These are phyloP conservation scores for Echeveria elegans DNA, from an alignment of 164 flowering plant genomes.

Conservation along the genomic window DNA sequence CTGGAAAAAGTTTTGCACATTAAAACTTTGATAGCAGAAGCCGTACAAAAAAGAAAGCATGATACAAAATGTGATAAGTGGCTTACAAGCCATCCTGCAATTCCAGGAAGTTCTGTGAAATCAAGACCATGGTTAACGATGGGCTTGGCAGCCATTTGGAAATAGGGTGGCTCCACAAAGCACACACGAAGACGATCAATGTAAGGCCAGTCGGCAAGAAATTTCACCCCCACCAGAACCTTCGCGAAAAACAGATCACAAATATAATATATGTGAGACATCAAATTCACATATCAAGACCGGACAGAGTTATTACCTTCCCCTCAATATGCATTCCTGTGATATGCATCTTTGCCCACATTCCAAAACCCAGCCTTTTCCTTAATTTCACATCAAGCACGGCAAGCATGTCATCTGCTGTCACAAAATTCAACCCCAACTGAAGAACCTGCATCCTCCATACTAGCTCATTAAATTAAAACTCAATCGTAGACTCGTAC, in stretches of 20 bases:
- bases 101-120: conserved; percentile 55
- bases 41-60: neutral
- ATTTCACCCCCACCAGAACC: conserved; percentile 92
- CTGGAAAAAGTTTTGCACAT: conserved; percentile 23
- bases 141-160: conserved; percentile 98
- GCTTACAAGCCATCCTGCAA: conserved; percentile 95
- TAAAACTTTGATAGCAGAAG: neutral
- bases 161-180: conserved; percentile 22
- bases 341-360: conserved; percentile 20
- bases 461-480: neutral
- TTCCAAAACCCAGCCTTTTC: conserved; percentile 14
- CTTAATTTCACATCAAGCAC: conserved; percentile 75
- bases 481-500: no score
- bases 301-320: conserved; percentile 37
- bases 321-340: conserved; percentile 97
- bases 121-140: conserved; percentile 33
- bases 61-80: neutral
- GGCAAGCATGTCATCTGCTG: conserved; percentile 24
- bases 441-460: conserved; percentile 62
- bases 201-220: conserved; percentile 73
- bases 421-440: conserved; percentile 82
- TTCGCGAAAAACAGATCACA: conserved; percentile 10
- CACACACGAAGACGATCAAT: conserved; percentile 71
- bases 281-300: neutral
- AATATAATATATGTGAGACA: neutral